phyloP scores from a whole-genome alignment of 2,329 filamentous ascomycete species.

The Alternaria novae-zelandiae region DNA sequence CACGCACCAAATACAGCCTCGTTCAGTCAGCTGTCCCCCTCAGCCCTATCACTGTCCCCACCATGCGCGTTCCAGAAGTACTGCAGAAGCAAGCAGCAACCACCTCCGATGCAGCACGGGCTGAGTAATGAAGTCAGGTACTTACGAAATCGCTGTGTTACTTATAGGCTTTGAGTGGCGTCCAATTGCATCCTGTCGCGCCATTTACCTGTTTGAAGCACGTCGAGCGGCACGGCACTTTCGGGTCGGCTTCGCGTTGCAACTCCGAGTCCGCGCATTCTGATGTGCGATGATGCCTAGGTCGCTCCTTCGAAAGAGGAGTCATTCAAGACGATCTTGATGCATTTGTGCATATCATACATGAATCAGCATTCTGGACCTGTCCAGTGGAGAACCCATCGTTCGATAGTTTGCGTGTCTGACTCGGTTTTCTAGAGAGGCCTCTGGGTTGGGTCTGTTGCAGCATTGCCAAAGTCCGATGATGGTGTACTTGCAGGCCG shows the following conservation, averaged over 20 bases:
- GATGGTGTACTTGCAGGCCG: conserved; percentile 1
- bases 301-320: not conserved
- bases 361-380: conserved; percentile 8
- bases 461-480: not conserved
- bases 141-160: not conserved
- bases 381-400: not conserved
- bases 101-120: not conserved
- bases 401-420: not conserved
- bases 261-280: not conserved
- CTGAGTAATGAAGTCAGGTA: conserved; percentile 18
- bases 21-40: conserved; percentile 14
- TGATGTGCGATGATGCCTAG: not conserved
- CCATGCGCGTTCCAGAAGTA: conserved; percentile 1
- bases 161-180: not conserved
- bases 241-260: not conserved
- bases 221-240: not conserved
- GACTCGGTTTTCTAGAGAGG: conserved; percentile 1
- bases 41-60: conserved; percentile 11
- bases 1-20: conserved; percentile 8
- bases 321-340: not conserved
- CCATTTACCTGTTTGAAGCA: not conserved
- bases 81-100: not conserved
- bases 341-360: not conserved
- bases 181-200: not conserved
- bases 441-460: not conserved